Conservation (phyloP, 75 land plant species). For the Cupressus sempervirens region DNA sequence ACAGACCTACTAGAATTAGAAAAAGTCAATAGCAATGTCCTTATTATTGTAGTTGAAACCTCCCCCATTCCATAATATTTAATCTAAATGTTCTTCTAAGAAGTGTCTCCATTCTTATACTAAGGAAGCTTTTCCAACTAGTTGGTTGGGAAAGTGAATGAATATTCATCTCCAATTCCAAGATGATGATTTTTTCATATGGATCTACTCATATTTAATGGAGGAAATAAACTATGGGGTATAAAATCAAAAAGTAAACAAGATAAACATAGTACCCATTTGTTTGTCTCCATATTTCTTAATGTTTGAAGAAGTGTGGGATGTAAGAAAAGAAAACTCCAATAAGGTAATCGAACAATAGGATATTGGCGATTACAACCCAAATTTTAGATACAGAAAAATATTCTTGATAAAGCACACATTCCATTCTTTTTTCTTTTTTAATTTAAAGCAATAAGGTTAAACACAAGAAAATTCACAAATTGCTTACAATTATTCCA, state of each 20-base stretch:
- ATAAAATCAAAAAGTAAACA: neutral
- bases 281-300: slow-evolving; percentile 9
- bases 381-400: no score
- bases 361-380: no score
- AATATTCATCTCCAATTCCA: slow-evolving; percentile 63
- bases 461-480: no score
- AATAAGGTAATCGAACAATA: slow-evolving; percentile 31
- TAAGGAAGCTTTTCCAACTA: slow-evolving; percentile 86
- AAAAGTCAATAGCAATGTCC: no score
- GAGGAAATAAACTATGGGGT: neutral
- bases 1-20: no score
- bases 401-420: no score
- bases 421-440: no score
- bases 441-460: no score
- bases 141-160: slow-evolving; percentile 43
- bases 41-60: no score
- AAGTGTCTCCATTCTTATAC: slow-evolving; percentile 55
- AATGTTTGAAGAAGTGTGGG: slow-evolving; percentile 15
- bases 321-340: slow-evolving; percentile 27
- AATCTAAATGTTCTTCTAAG: no score
- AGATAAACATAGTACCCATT: slow-evolving; percentile 14
- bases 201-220: slow-evolving; percentile 11
- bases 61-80: no score
- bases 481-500: slow-evolving; percentile 33
- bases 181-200: slow-evolving; percentile 30